These are phyloP conservation scores for Lentinus tigrinus DNA, from an alignment of 768 basidiomycete genomes.

Conservation along the genomic window DNA sequence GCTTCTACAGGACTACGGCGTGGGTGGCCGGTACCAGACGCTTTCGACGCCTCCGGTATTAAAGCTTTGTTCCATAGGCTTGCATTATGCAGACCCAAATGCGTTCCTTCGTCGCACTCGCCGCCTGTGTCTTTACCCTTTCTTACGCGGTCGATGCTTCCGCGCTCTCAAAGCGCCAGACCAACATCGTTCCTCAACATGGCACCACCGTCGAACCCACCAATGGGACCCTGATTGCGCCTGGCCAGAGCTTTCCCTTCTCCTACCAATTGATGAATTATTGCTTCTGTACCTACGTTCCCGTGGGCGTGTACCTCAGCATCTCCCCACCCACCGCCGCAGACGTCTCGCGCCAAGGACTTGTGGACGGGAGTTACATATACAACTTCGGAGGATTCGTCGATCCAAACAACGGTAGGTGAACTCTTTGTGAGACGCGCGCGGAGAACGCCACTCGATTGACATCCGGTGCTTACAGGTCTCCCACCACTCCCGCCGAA, in stretches of 20 bases:
- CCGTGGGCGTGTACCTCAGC: conserved; percentile 6
- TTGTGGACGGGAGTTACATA: conserved; percentile 5
- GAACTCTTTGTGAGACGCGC: neutral
- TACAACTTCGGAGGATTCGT: conserved; percentile 10
- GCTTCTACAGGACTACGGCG: too few species aligned
- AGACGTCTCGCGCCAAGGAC: neutral
- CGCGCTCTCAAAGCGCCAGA: neutral
- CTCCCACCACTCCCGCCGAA: neutral
- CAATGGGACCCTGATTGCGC: neutral
- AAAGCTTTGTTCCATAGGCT: too few species aligned
- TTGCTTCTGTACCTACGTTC: conserved; percentile 7
- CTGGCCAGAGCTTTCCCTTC: conserved; percentile 4
- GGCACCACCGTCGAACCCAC: conserved; percentile 1
- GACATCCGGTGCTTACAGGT: neutral
- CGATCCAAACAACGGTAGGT: conserved; percentile 7
- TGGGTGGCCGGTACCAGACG: too few species aligned
- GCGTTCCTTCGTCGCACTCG: too few species aligned
- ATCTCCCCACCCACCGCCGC: neutral
- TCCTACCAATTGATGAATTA: conserved; percentile 2
- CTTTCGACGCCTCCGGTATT: too few species aligned
- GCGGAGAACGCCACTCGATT: neutral
- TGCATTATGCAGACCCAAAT: too few species aligned
- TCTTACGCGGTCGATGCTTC: too few species aligned
- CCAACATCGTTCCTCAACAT: neutral
- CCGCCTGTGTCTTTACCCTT: too few species aligned